phyloP scores from a whole-genome alignment of 139 green algal species.

The Chlorella sp. region DNA sequence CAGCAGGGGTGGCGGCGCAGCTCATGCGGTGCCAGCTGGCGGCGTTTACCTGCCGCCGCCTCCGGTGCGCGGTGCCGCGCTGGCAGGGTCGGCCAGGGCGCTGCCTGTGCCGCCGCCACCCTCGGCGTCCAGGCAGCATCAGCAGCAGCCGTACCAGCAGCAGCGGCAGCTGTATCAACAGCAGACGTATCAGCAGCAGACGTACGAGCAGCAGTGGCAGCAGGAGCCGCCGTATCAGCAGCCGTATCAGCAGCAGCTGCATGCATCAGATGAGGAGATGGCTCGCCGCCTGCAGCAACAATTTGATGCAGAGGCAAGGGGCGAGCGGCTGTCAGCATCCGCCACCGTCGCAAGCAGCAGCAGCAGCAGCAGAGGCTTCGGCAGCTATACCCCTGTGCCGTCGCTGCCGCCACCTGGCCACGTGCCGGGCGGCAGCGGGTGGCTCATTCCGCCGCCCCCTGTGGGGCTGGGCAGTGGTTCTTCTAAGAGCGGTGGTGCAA shows the following conservation, averaged over 20 bases:
- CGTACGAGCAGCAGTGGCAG: background rate
- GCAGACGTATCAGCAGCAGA: background rate
- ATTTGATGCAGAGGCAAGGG: conserved; percentile 1
- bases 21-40: background rate
- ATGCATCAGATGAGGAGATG: background rate
- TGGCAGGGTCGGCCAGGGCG: background rate
- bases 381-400: too few relatives aligned
- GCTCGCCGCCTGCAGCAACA: background rate
- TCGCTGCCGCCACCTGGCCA: too few relatives aligned
- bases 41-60: background rate
- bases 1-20: background rate
- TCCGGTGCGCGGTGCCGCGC: background rate
- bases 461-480: too few relatives aligned
- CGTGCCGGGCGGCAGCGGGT: background rate
- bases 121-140: background rate
- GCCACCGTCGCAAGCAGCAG: background rate
- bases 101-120: background rate
- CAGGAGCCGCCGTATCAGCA: background rate
- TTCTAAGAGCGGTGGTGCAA: too few relatives aligned
- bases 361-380: too few relatives aligned
- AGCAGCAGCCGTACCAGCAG: background rate
- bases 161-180: background rate
- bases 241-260: background rate
- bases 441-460: background rate
- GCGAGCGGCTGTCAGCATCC: background rate